Base-by-base conservation (phyloP, 345 rosid genomes). In the Mercurialis annua region DNA sequence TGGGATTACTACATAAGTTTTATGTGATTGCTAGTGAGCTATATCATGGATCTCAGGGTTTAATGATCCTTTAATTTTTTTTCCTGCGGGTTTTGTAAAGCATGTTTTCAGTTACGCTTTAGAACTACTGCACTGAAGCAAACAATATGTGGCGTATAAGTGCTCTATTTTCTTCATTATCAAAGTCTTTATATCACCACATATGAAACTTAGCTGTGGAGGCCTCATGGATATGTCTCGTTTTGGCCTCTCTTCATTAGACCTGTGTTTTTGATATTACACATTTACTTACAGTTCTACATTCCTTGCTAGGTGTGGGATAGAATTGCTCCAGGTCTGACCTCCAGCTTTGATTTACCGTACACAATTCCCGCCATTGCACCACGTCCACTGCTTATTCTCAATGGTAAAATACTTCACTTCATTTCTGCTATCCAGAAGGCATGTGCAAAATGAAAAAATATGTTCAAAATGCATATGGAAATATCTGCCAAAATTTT, bases 311-410 rank as follows among this genome's bases (percentile, higher is more conserved):
- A 93, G 99, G 96, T 91, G 9, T 94, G 97, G 99, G 73, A 86
- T 76, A 85, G 90, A 72, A 91, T 90, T 67, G 96, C 97, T 73
- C 97, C 98, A 59, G 93, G 92, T 67, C 70, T 91, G 73, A 87
- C 92, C 21, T 86, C 90, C 50, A 61, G 71, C 31, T 86, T 94
- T 65, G 95, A 94, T 75, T 72, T 96, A 0, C 92, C 90, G 30
- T 71, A 81, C 76, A 86, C 96, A 7, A 52, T 89, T 65, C 88
- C 90, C 34, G 80, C 82, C 63, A 86, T 86, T 67, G 83, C 91
- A 49, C 90, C 90, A 27, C 86, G 94, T 1, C 90, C 96, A 23
- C 80, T 90, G 68, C 75, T 85, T 72, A 83, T 93, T 64, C 47
- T 89, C 36, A 89, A 82, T 34, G 97, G 97, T 92, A 82, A 20